phyloP scores from a whole-genome alignment of 2,329 filamentous ascomycete genomes.

The Mollisia scopiformis region DNA sequence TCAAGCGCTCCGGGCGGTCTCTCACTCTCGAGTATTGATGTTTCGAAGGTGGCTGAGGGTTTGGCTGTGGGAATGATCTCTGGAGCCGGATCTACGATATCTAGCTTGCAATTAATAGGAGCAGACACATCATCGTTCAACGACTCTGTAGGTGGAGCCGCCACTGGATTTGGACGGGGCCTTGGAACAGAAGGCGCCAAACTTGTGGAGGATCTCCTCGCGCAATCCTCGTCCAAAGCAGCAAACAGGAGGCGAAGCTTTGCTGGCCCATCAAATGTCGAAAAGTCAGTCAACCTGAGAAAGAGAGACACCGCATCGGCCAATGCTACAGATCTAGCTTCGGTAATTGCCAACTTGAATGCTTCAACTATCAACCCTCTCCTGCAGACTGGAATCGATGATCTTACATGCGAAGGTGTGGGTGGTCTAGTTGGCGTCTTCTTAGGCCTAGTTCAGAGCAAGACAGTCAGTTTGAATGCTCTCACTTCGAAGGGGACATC shows the following conservation, averaged over 20 bases:
- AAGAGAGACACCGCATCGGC: not conserved
- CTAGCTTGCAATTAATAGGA: constrained; percentile 17
- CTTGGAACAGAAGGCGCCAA: constrained; percentile 40
- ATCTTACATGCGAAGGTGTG: constrained; percentile 39
- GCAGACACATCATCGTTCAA: constrained; percentile 35
- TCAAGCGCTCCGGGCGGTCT: constrained; percentile 17
- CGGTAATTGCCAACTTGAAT: constrained; percentile 28
- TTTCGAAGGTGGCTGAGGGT: constrained; percentile 39
- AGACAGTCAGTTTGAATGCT: constrained; percentile 24
- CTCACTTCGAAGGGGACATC: not conserved
- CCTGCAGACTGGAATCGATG: constrained; percentile 35
- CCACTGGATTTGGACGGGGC: constrained; percentile 40
- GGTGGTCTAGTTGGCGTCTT: constrained; percentile 36
- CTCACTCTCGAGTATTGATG: constrained; percentile 26
- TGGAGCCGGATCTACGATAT: constrained; percentile 39
- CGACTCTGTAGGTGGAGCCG: constrained; percentile 40
- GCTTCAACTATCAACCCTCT: constrained; percentile 36
- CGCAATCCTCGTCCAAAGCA: constrained; percentile 16
- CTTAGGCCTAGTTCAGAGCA: constrained; percentile 32
- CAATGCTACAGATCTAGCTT: constrained; percentile 10
- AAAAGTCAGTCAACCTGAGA: not conserved
- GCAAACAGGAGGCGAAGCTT: not conserved
- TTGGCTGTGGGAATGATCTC: constrained; percentile 40
- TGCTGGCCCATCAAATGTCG: not conserved
- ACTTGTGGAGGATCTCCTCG: constrained; percentile 35